A percentile compares a stretch with the other conserved stretches of the same genome.
These are phyloP conservation scores for Phylloporus rhodoxanthus DNA, from an alignment of 768 basidiomycete species.

Conservation along the genomic window DNA sequence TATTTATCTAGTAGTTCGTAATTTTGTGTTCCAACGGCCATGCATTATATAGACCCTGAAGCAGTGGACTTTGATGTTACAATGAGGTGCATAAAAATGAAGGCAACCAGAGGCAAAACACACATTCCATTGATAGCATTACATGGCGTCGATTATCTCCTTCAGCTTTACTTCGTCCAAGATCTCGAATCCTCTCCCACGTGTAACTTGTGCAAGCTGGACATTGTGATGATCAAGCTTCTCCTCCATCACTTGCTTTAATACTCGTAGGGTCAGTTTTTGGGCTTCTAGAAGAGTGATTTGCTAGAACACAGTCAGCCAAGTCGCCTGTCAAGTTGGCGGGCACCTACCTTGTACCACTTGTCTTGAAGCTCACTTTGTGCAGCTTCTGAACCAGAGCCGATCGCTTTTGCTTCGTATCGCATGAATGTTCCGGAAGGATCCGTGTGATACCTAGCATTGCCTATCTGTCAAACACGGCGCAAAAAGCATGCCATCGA, in stretches of 20 bases:
- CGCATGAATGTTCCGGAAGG: slow-evolving; percentile 96
- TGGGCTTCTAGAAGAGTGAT: slow-evolving; percentile 90
- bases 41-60: slow-evolving; percentile 4
- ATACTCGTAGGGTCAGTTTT: slow-evolving; percentile 73
- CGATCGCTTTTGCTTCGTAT: slow-evolving; percentile 97
- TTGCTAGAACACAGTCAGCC: slow-evolving; percentile 47
- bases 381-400: slow-evolving; percentile 95
- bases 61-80: too few relatives aligned
- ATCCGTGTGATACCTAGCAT: slow-evolving; percentile 86
- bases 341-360: slow-evolving; percentile 75
- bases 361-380: slow-evolving; percentile 96
- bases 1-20: slow-evolving; percentile 22
- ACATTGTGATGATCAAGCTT: slow-evolving; percentile 99
- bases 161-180: slow-evolving; percentile 75
- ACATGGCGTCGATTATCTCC: slow-evolving; percentile 81
- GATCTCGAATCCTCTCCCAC: slow-evolving; percentile 81
- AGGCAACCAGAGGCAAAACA: too few relatives aligned
- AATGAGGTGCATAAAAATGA: background rate
- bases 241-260: slow-evolving; percentile 99
- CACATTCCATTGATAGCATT: slow-evolving; percentile 26
- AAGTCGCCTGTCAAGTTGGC: background rate
- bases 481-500: background rate
- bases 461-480: slow-evolving; percentile 4
- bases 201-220: slow-evolving; percentile 93
- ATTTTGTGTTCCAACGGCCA: slow-evolving; percentile 1